These are phyloP conservation scores for Acidiella bohemica DNA, from an alignment of 495 filamentous ascomycete genomes.

Conservation along the genomic window DNA sequence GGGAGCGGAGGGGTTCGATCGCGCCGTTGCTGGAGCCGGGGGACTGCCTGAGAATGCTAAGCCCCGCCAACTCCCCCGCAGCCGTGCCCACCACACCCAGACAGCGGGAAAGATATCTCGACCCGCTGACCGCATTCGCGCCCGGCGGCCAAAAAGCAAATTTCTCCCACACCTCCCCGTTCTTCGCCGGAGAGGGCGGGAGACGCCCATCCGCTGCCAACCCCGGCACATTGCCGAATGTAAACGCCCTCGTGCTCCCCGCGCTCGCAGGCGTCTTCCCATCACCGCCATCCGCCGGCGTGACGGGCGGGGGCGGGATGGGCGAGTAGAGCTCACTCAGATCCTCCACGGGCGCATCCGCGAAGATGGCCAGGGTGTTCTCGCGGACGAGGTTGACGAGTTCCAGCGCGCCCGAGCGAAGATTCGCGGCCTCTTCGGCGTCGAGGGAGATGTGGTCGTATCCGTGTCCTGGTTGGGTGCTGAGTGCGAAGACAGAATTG, in stretches of 20 bases:
- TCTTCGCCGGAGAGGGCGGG: slow-evolving; percentile 55
- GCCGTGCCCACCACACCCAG: slow-evolving; percentile 68
- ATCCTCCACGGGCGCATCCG: slow-evolving; percentile 82
- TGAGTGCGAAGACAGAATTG: slow-evolving; percentile 22
- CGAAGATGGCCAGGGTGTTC: slow-evolving; percentile 64
- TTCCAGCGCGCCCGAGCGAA: slow-evolving; percentile 67
- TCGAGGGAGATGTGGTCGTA: slow-evolving; percentile 80
- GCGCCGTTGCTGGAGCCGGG: slow-evolving; percentile 27
- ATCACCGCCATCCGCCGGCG: slow-evolving; percentile 42
- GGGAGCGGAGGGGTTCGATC: slow-evolving; percentile 50
- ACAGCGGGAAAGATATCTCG: slow-evolving; percentile 72
- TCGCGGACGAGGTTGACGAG: slow-evolving; percentile 71
- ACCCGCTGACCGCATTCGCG: slow-evolving; percentile 76
- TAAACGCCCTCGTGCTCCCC: slow-evolving; percentile 54
- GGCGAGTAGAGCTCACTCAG: slow-evolving; percentile 74
- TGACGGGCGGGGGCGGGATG: slow-evolving; percentile 54
- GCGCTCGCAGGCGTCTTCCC: slow-evolving; percentile 28
- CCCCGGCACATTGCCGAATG: slow-evolving; percentile 32
- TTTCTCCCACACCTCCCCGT: slow-evolving; percentile 82
- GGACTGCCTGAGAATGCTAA: slow-evolving; percentile 48
- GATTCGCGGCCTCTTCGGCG: slow-evolving; percentile 48
- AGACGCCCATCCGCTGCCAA: slow-evolving; percentile 59
- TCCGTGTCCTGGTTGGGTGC: too few relatives aligned
- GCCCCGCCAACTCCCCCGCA: slow-evolving; percentile 69
- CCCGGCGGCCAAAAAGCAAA: slow-evolving; percentile 95